Evolutionary conservation across 345 rosid species (phyloP), one percentile per base, ranked within the genome.

Genomic region (sweet orange (Citrus sinensis)): DNA sequence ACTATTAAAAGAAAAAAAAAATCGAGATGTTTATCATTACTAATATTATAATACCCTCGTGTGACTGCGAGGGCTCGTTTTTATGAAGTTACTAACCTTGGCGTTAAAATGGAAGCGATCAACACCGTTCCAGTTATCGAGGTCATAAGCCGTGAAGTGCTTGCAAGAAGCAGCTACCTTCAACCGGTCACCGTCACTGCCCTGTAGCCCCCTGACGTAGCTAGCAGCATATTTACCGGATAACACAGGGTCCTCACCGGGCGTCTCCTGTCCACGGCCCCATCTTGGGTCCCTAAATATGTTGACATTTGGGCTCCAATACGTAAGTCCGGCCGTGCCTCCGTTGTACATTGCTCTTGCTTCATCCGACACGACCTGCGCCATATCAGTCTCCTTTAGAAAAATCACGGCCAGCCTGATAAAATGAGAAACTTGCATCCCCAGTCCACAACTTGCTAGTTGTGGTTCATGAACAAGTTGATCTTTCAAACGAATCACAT

Each of bases 181-280:
- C 67, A 93, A 86, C 85, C 90, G 85, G 79, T 81, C 81, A 49
- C 83, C 88, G 81, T 82, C 87, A 46, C 72, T 81, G 56, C 93
- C 97, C 78, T 93, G 98, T 60, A 95, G 71, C 5, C 98, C 98
- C 72, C 82, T 85, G 2, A 95, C 95, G 34, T 93, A 95, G 72
- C 91, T 89, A 8, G 94, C 94, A 0, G 91, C 98, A 70, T 95
- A 93, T 55, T 64, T 86, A 66, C 94, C 95, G 58, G 91, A 90
- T 4, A 95, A 37, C 8, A 90, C 82, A 0, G 98, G 98, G 42
- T 93, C 98, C 83, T 95, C 98, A 32, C 98, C 98, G 76, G 94
- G 95, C 16, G 97, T 95, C 85, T 93, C 98, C 82, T 93, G 98
- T 9, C 95, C 95, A 8, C 95, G 91, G 59, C 97, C 98, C 98